Conservation (phyloP, 2,329 filamentous ascomycete species). For the Pleoardoris graminearum region DNA sequence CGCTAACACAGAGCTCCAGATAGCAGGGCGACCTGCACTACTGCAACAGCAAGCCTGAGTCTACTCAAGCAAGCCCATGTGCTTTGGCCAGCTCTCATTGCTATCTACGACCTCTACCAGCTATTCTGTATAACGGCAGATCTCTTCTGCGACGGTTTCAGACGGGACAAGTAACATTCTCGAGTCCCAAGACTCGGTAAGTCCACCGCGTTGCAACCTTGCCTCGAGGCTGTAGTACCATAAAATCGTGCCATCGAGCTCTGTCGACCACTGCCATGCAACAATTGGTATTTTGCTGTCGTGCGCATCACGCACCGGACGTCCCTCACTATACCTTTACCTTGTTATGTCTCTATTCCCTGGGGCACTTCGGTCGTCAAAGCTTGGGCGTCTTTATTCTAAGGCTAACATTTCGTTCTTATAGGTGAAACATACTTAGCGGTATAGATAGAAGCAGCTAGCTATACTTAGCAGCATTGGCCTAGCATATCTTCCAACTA, state of each 20-base stretch:
- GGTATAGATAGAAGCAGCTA: conserved; percentile 15
- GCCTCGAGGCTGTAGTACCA: not conserved
- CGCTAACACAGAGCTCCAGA: not conserved
- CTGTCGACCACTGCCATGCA: not conserved
- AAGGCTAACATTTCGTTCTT: conserved; percentile 14
- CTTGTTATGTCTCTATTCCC: not conserved
- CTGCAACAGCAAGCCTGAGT: not conserved
- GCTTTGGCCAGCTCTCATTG: not conserved
- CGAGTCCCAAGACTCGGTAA: not conserved
- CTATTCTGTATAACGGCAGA: not conserved
- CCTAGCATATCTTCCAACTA: conserved; percentile 12
- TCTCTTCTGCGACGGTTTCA: not conserved
- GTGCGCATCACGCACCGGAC: not conserved
- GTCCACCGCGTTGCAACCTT: not conserved
- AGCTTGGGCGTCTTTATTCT: conserved; percentile 11
- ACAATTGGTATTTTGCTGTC: not conserved
- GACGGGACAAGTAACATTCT: not conserved
- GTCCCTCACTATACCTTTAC: not conserved
- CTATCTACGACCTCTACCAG: not conserved
- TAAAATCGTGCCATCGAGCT: not conserved
- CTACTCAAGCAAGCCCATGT: not conserved
- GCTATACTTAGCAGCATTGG: conserved; percentile 12
- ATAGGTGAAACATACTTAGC: conserved; percentile 15
- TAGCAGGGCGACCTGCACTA: not conserved
- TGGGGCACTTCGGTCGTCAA: not conserved